phyloP scores from a whole-genome alignment of 331 rosid genomes.

The Stylosanthes scabra region DNA sequence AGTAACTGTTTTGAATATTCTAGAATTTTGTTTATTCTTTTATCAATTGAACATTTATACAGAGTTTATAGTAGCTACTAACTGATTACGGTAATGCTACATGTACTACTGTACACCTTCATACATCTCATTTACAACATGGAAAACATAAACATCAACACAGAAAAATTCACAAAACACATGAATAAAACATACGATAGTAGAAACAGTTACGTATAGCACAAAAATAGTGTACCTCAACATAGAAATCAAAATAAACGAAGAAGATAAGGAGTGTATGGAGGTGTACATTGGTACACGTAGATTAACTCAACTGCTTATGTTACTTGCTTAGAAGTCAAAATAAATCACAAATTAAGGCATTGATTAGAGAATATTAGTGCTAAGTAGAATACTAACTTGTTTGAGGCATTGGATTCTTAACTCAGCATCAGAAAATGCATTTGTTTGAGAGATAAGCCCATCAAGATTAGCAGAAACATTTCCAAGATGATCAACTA shows the following conservation, averaged over 20 bases:
- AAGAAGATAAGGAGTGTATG: too few relatives aligned
- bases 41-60: neutral
- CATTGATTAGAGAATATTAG: neutral
- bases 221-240: too few relatives aligned
- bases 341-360: neutral
- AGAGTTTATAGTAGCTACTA: neutral
- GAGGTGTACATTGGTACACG: too few relatives aligned
- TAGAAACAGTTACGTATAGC: too few relatives aligned
- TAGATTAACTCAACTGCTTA: too few relatives aligned
- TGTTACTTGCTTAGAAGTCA: neutral
- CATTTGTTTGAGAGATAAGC: constrained; percentile 64
- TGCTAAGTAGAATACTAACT: constrained; percentile 43
- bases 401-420: constrained; percentile 76
- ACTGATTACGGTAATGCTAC: too few relatives aligned
- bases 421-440: constrained; percentile 68
- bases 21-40: neutral
- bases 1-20: constrained; percentile 17
- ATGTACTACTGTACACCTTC: too few relatives aligned
- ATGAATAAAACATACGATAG: too few relatives aligned
- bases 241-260: too few relatives aligned
- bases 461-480: constrained; percentile 70
- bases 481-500: constrained; percentile 89
- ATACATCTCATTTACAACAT: too few relatives aligned
- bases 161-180: too few relatives aligned
- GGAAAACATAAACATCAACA: too few relatives aligned